These are phyloP conservation scores for Usnea hakonensis DNA, from an alignment of 495 filamentous ascomycete genomes.

Conservation along the genomic window DNA sequence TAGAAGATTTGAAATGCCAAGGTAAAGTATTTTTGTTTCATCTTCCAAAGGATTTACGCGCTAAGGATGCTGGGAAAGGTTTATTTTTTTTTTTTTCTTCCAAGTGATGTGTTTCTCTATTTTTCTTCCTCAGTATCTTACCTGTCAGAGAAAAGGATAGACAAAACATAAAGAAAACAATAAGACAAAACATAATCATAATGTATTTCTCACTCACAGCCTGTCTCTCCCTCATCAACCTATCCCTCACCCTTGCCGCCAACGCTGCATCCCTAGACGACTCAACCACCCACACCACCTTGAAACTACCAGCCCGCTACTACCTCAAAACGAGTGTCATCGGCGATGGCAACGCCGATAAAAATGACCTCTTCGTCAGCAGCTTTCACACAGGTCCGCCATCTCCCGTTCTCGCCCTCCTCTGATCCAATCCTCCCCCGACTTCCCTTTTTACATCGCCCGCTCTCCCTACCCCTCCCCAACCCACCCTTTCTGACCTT, in stretches of 20 bases:
- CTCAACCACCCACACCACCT: slow-evolving; percentile 17
- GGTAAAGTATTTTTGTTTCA: too few species aligned
- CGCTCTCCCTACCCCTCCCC: neutral
- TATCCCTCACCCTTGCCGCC: neutral
- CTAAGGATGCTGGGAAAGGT: too few species aligned
- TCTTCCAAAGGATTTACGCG: too few species aligned
- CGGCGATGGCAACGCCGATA: slow-evolving; percentile 24
- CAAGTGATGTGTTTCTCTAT: too few species aligned
- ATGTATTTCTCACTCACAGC: neutral
- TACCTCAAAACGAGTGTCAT: slow-evolving; percentile 37
- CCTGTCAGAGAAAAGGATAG: too few species aligned
- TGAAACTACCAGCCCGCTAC: slow-evolving; percentile 28
- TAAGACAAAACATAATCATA: neutral
- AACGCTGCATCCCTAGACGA: neutral
- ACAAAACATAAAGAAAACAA: neutral
- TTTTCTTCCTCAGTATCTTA: too few species aligned
- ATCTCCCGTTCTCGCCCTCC: neutral
- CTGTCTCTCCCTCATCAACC: neutral
- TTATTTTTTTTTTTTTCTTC: too few species aligned
- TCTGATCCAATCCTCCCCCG: neutral
- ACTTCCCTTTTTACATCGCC: neutral
- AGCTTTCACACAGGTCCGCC: slow-evolving; percentile 38
- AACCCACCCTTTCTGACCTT: too few species aligned
- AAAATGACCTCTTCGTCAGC: slow-evolving; percentile 36
- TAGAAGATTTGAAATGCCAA: too few species aligned